Evolutionary conservation across 768 basidiomycete species (phyloP), one percentile per base, ranked within the genome.

Genomic region (Tubosaeta sp.): DNA sequence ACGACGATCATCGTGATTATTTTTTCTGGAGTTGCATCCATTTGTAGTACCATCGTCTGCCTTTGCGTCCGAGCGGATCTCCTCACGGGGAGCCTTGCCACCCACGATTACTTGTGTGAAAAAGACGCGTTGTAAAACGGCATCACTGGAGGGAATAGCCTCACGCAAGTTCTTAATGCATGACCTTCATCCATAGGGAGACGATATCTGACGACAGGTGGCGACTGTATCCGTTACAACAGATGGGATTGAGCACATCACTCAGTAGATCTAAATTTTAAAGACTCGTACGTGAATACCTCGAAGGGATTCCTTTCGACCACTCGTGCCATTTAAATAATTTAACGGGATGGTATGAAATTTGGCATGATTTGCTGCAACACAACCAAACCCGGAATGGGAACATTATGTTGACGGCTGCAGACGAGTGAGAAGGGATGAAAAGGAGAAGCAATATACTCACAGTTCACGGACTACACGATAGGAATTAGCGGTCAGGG

Each of bases 381-480:
- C 44, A 63, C 42, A 12, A 53, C 52, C 35, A 69, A 42, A 35
- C 69, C 67, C 16, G 69, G 67, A 24, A 69, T 61, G 21, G 67
- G 63, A 1, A 69, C 25, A 6, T 61, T 54, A 38, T 61, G 59
- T 27, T 63, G 59, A 53, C 52, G 65, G n/a, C 67, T 68, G 47
- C 5, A 12, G 5, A 47, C n/a, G 39, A 41, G 43, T 24, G 42
- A 53, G 51, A 16, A 8, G 25, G 13, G 9, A 21, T 39, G 0
- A 25, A 30, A 6, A 27, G 18, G 12, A 14, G 19, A 3, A 38
- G 19, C 19, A n/a, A 8, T 0, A 35, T 1, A 63, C 76, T 63
- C 63, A 84, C 84, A 86, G 64, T 56, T 86, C 83, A 44, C 73
- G 80, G 19, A 86, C 84, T 86, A 53, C 8, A 19, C 2, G 51